phyloP scores from a whole-genome alignment of 2,329 filamentous ascomycete genomes.

The Rasamsonia emersonii region DNA sequence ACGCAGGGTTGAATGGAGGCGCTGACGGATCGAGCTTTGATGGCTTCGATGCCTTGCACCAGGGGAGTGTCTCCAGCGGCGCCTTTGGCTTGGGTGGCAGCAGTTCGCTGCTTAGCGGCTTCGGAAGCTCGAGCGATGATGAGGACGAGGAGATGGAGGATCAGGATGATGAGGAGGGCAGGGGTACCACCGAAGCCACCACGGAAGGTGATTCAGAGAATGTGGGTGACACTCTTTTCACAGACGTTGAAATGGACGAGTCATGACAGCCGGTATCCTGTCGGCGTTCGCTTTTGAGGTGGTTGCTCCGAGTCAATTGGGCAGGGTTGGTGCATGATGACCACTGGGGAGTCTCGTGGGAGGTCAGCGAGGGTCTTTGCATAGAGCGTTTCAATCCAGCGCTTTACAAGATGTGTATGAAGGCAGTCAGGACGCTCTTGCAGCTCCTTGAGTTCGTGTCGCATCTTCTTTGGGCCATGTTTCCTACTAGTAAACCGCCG shows the following conservation, averaged over 20 bases:
- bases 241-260: conserved; percentile 54
- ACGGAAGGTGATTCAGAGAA: conserved; percentile 50
- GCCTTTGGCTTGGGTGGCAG: conserved; percentile 61
- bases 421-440: conserved; percentile 12
- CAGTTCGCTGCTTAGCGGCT: conserved; percentile 68
- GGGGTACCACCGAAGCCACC: conserved; percentile 27
- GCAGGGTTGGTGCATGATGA: conserved; percentile 11
- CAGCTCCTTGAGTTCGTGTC: conserved; percentile 13
- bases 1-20: conserved; percentile 69
- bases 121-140: conserved; percentile 90
- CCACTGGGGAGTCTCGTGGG: conserved; percentile 11
- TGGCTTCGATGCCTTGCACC: conserved; percentile 58
- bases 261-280: conserved; percentile 31
- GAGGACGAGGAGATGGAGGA: conserved; percentile 87
- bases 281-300: conserved; percentile 11
- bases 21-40: conserved; percentile 41
- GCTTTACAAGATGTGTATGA: conserved; percentile 16
- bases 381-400: conserved; percentile 13
- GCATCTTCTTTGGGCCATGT: conserved; percentile 10
- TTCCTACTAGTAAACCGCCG: conserved; percentile 9
- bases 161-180: conserved; percentile 53
- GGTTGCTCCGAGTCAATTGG: no score
- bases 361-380: conserved; percentile 11
- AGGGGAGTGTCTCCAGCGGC: conserved; percentile 58
- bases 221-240: conserved; percentile 57